Base-by-base conservation (phyloP, 306 rosid species). In the Lathyrus oleraceus region DNA sequence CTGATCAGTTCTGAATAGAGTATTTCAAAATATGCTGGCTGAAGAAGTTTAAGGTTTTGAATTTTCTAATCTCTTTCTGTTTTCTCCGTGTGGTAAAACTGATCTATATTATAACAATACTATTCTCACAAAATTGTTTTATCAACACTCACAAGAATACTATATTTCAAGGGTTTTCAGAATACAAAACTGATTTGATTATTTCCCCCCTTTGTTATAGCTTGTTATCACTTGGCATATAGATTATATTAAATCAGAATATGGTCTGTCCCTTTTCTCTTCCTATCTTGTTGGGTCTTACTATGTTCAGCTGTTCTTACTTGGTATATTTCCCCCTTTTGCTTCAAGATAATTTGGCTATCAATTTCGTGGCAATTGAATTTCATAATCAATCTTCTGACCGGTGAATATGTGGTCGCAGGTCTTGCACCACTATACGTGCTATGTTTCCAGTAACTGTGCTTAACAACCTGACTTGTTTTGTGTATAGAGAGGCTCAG, bases 351-450 rank as follows among this genome's bases (percentile, higher is more conserved):
- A 35, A 54, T 76, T 49, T 84, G 53, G 30, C 52, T 80, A 59
- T 76, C 67, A 68, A 63, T 81, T 65, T 66, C 61, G n/a, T 79
- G 78, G 76, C 40, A 63, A 75, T 85, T 79, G 66, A 83, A 76
- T 81, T 67, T 71, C 76, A 65, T 81, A 78, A 85, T 75, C 82
- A 67, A 70, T 78, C 76, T 85, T 80, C 91, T 90, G 81, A 90
- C 85, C 57, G 73, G 79, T 86, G 90, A 85, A 85, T 76, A 80
- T 88, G 91, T 88, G 97, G 97, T 85, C 85, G 96, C 96, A 90
- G 97, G 95, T 89, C 81, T 79, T 88, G 94, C 92, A 78, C 98
- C 89, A 84, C 94, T 71, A 74, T 86, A 82, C 83, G 86, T 79
- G 96, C 81, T 84, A 83, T 87, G 80, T 82, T 85, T 82, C 86